A percentile compares a stretch with the other conserved stretches of the same genome.
Conservation (phyloP, 2,329 filamentous ascomycete species). For the Ceratocystis cacaofunesta region DNA sequence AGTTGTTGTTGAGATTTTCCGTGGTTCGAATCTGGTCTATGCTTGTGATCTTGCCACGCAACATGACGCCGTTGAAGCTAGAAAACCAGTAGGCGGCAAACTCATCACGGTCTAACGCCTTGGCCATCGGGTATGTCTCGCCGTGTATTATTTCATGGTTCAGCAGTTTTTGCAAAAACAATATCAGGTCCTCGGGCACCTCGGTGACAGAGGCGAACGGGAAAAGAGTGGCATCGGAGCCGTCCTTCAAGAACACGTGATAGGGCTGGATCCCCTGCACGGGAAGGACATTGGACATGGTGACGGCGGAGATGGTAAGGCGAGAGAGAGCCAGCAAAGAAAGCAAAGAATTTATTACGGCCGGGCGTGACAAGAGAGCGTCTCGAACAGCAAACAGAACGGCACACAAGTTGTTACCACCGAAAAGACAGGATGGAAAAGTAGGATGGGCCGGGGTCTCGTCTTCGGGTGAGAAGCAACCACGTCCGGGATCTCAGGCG, state of each 20-base stretch:
- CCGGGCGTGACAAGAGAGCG: not conserved
- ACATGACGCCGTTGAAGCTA: constrained; percentile 78
- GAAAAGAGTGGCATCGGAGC: constrained; percentile 66
- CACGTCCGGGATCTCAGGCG: not conserved
- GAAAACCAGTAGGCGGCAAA: constrained; percentile 84
- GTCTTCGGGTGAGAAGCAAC: not conserved
- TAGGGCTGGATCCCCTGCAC: constrained; percentile 47
- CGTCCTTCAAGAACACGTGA: constrained; percentile 62
- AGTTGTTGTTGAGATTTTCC: constrained; percentile 67
- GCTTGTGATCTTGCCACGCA: constrained; percentile 58
- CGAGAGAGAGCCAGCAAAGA: not conserved
- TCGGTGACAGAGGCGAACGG: constrained; percentile 65
- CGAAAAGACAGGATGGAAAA: not conserved
- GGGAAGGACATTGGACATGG: constrained; percentile 45
- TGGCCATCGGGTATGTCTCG: constrained; percentile 81
- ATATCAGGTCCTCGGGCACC: constrained; percentile 59
- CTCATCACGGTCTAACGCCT: constrained; percentile 54
- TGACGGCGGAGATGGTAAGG: not conserved
- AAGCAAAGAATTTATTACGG: not conserved
- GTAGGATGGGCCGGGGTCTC: not conserved
- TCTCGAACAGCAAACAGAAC: not conserved
- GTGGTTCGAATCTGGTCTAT: constrained; percentile 26
- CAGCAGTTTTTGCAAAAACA: constrained; percentile 68
- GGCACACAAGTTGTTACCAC: not conserved
- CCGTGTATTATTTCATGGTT: constrained; percentile 85